phyloP scores from a whole-genome alignment of 352 stramenopile genomes.

The Thalassiosira mediterranea region DNA sequence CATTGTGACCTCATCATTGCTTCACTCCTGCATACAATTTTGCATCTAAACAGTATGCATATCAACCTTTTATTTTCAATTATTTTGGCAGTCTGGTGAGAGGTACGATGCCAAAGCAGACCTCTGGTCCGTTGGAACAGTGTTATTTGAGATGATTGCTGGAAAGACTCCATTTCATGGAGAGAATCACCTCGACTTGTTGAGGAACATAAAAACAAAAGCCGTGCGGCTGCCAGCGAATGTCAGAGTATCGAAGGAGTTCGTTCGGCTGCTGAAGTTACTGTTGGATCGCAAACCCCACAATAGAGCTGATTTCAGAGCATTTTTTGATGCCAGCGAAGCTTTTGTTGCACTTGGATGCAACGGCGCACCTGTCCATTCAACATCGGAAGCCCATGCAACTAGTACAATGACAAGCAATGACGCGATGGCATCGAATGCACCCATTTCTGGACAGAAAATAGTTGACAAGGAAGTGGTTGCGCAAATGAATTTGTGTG shows the following conservation, averaged over 20 bases:
- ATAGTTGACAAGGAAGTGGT: slow-evolving; percentile 36
- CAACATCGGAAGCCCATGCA: slow-evolving; percentile 1
- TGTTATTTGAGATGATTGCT: slow-evolving; percentile 95
- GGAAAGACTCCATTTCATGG: slow-evolving; percentile 92
- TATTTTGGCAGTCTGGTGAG: slow-evolving; percentile 54
- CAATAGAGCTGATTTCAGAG: slow-evolving; percentile 88
- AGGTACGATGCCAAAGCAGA: slow-evolving; percentile 97
- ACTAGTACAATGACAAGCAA: background rate
- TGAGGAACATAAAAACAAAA: slow-evolving; percentile 92
- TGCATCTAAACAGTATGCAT: too few relatives aligned
- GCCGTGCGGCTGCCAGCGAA: slow-evolving; percentile 88
- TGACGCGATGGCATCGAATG: background rate
- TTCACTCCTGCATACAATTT: background rate
- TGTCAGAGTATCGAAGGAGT: slow-evolving; percentile 86
- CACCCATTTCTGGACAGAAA: slow-evolving; percentile 7
- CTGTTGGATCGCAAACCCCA: slow-evolving; percentile 89
- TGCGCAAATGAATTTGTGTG: slow-evolving; percentile 64
- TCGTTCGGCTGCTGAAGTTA: slow-evolving; percentile 85
- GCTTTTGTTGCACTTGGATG: slow-evolving; percentile 79
- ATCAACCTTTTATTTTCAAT: too few relatives aligned
- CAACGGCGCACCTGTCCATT: slow-evolving; percentile 47
- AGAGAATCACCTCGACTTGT: slow-evolving; percentile 93
- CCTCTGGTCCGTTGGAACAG: slow-evolving; percentile 94
- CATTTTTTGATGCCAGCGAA: slow-evolving; percentile 87
- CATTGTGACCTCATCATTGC: background rate